Base-by-base conservation (phyloP, 352 stramenopile species). In the Globisporangium uncinulatum region DNA sequence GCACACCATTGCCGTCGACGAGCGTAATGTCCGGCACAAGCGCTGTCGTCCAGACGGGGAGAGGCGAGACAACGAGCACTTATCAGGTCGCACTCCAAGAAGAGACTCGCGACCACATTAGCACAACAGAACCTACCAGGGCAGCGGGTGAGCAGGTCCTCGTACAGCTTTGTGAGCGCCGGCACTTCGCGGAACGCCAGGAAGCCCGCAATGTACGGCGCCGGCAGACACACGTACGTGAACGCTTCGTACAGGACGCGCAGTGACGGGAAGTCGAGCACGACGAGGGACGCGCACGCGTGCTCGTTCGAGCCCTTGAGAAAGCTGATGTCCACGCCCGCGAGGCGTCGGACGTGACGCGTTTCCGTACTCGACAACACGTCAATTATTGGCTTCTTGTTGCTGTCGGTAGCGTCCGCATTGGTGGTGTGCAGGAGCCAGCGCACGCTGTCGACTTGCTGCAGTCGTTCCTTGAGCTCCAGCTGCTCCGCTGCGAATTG, bases 1-100 rank as follows among this genome's bases (percentile, higher is more conserved):
- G 67, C 17, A 91, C 56, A 24, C 84, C 84, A 44, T 94, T 94
- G 20, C 95, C 95, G 67, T 98, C 95, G 4, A 98, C 94, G 15
- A 98, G 69, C 34, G 92, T 89, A 31, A 97, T 76, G 39, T 95
- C 72, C 20, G 95, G 94, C 31, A 76, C 68, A 19, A 85, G 56
- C 41, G 89, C 82, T 87, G 54, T 34, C 10, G 46, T 64, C 15
- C 29, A 56, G 37, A 3, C 17, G n/a, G 8, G 4, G 47, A 15
- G 21, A n/a, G 39, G 34, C 21, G 6, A 31, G 9, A 48, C n/a
- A 48, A 29, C 17, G 42, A 15, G 34, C 34, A 6, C 34, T 39
- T 8, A 15, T 45, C 15, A 45, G 41, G 11, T 11, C 41, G 41
- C 15, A 11, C 6, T 44, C 10, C 15, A 17, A n/a, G 39, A 17